Evolutionary conservation across 768 basidiomycete species (phyloP).

Genomic region (Dioszegia aurantiaca): DNA sequence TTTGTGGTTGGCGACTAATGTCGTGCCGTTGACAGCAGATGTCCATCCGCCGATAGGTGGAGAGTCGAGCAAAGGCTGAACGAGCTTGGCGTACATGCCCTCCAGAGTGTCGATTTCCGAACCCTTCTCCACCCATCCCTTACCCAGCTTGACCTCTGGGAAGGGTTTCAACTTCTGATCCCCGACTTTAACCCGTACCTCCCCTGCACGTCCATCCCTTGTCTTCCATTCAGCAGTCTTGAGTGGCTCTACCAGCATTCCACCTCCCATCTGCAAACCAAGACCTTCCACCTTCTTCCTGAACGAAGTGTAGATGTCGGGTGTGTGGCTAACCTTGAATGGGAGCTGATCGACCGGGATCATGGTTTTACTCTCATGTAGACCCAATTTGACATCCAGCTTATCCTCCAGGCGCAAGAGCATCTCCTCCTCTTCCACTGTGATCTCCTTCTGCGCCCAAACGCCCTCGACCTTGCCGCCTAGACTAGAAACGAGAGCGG

Average conservation of each 20-base stretch:
- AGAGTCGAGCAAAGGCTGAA: slow-evolving; percentile 42
- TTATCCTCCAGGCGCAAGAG: slow-evolving; percentile 26
- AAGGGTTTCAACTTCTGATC: slow-evolving; percentile 43
- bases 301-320: slow-evolving; percentile 55
- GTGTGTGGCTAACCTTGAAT: slow-evolving; percentile 42
- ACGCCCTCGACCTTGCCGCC: slow-evolving; percentile 47
- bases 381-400: slow-evolving; percentile 28
- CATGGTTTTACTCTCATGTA: slow-evolving; percentile 48
- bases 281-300: slow-evolving; percentile 54
- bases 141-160: slow-evolving; percentile 27
- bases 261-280: slow-evolving; percentile 34
- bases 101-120: slow-evolving; percentile 23
- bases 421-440: slow-evolving; percentile 23
- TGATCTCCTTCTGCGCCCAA: slow-evolving; percentile 52
- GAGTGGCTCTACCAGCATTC: slow-evolving; percentile 50
- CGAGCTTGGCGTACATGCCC: slow-evolving; percentile 30
- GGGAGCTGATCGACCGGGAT: slow-evolving; percentile 49
- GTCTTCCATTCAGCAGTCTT: slow-evolving; percentile 20
- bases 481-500: slow-evolving; percentile 44
- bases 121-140: slow-evolving; percentile 23
- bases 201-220: slow-evolving; percentile 5
- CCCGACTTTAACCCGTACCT: slow-evolving; percentile 19
- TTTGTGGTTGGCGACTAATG: slow-evolving; percentile 21
- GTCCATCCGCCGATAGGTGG: slow-evolving; percentile 43
- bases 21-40: not conserved